Evolutionary conservation across 2,329 filamentous ascomycete genomes (phyloP).

Genomic region (Fusarium sp.): DNA sequence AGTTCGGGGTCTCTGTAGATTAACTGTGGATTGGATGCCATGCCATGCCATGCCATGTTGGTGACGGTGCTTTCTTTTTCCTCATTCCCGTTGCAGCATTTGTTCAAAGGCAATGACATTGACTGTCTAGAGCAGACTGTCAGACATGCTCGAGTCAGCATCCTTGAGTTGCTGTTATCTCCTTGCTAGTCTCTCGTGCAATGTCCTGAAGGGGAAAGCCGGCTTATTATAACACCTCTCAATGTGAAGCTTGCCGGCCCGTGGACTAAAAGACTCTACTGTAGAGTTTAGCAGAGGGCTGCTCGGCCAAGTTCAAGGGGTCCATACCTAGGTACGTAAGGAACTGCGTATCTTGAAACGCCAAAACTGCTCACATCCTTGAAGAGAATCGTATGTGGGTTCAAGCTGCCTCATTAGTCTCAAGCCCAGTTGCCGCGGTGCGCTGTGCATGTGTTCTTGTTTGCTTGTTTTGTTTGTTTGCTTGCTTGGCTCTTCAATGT

Average conservation of each 20-base stretch:
- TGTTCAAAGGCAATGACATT: no score
- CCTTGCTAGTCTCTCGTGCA: conserved; percentile 25
- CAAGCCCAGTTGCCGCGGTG: background rate
- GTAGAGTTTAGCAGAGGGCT: background rate
- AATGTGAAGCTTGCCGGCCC: background rate
- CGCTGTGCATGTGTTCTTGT: no score
- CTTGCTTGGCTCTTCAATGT: conserved; percentile 15
- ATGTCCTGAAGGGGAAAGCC: conserved; percentile 27
- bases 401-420: background rate
- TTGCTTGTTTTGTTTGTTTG: background rate
- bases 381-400: background rate
- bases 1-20: conserved; percentile 1
- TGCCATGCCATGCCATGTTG: background rate
- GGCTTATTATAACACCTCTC: conserved; percentile 1
- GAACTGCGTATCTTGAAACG: no score
- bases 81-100: background rate
- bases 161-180: conserved; percentile 6
- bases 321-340: background rate
- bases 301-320: background rate
- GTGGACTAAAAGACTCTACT: background rate
- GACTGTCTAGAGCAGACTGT: background rate
- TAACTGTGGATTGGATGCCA: background rate
- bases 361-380: background rate
- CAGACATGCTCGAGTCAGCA: conserved; percentile 31
- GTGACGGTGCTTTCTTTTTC: conserved; percentile 8